Conservation (phyloP, 345 rosid genomes). For the Boechera divaricarpa region DNA sequence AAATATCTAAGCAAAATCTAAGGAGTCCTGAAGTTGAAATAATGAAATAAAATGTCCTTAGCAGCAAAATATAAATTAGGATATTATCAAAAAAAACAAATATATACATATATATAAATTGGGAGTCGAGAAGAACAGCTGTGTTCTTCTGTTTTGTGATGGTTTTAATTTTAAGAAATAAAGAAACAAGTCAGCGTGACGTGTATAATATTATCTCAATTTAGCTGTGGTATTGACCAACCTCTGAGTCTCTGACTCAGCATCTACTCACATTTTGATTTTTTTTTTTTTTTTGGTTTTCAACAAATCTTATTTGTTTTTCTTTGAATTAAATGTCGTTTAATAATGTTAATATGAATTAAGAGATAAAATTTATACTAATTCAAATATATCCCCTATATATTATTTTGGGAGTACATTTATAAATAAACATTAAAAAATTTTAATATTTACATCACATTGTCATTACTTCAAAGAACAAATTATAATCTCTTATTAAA, state of each 20-base stretch:
- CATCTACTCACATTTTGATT: conserved; percentile 53
- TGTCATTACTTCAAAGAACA: too few species aligned
- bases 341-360: not conserved
- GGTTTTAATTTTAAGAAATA: conserved; percentile 11
- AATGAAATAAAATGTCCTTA: conserved; percentile 39
- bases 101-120: not conserved
- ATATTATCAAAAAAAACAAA: not conserved
- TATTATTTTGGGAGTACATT: too few species aligned
- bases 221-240: conserved; percentile 29
- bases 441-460: too few species aligned
- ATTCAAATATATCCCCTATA: not conserved
- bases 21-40: conserved; percentile 44
- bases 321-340: not conserved
- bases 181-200: conserved; percentile 59
- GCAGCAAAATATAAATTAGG: conserved; percentile 21
- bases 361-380: not conserved
- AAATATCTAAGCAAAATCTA: not conserved
- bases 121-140: conserved; percentile 32
- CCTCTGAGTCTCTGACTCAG: conserved; percentile 64
- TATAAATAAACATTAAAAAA: too few species aligned
- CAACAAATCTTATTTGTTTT: not conserved
- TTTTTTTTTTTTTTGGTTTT: not conserved
- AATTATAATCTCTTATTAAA: too few species aligned
- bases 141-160: conserved; percentile 31
- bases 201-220: conserved; percentile 51